A percentile compares a stretch with the other conserved stretches of the same genome.
Evolutionary conservation across 2,329 filamentous ascomycete genomes (phyloP).

Genomic region (Monilinia fructicola): DNA sequence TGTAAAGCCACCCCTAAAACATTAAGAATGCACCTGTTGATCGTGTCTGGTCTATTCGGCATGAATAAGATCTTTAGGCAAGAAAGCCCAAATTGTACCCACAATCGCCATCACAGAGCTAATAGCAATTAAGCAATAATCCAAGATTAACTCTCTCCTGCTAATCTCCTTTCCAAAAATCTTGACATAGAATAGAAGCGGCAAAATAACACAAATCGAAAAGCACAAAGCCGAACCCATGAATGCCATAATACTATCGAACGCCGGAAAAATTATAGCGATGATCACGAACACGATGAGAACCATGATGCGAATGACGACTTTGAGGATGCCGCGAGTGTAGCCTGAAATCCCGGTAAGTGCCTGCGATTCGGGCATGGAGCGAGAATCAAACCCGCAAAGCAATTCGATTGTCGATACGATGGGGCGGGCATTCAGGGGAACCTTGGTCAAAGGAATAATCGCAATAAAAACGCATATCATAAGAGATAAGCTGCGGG

Average conservation of each 20-base stretch:
- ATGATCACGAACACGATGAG: conserved; percentile 74
- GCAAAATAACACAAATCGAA: conserved; percentile 89
- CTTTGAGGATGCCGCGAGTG: conserved; percentile 58
- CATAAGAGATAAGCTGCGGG: conserved; percentile 68
- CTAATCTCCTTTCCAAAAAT: conserved; percentile 76
- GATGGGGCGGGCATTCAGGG: conserved; percentile 84
- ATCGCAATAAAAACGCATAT: conserved; percentile 87
- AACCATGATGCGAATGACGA: conserved; percentile 62
- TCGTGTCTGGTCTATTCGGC: conserved; percentile 43
- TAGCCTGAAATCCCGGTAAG: conserved; percentile 56
- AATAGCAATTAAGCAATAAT: conserved; percentile 67
- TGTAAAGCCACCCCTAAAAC: neutral
- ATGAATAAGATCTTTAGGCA: conserved; percentile 74
- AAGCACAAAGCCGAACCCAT: conserved; percentile 90
- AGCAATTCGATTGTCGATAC: conserved; percentile 81
- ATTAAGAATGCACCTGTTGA: neutral
- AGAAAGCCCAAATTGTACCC: conserved; percentile 84
- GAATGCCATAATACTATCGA: conserved; percentile 71
- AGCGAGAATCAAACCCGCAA: conserved; percentile 57
- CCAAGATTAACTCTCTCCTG: conserved; percentile 60
- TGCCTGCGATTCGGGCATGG: conserved; percentile 48
- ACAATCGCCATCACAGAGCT: conserved; percentile 69
- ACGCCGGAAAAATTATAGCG: conserved; percentile 66
- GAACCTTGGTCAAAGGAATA: conserved; percentile 94
- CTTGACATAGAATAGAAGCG: conserved; percentile 85